Base-by-base conservation (phyloP, 2,329 filamentous ascomycete genomes). In the Phialocephala subalpina region DNA sequence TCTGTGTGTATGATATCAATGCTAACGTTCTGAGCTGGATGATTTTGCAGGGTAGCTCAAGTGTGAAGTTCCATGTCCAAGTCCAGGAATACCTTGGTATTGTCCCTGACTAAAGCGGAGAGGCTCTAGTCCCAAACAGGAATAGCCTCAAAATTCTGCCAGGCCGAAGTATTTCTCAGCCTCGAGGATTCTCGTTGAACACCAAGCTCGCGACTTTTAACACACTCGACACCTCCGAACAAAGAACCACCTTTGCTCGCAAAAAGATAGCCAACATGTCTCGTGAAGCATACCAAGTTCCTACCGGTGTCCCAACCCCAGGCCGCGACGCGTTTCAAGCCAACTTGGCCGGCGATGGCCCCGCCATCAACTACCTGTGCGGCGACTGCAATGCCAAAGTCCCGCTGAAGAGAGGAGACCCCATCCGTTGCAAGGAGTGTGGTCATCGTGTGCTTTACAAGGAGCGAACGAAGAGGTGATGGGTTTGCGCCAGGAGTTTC, bases 381-480 rank as follows among this genome's bases (percentile, higher is more conserved):
- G 93, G 92, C 77, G 93, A 97, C 81, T 97, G 93, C 83, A 92
- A 92, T 66, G 84, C 87, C 69, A 90, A 92, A 73, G 92, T 95
- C 53, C 84, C 87, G 20, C 83, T 97, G 73, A 91, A 91, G 80
- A 87, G 90, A 72, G 90, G 89, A 69, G 93, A 96, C 75, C 89
- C 91, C 38, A 95, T 97, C 72, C 86, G 93, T 33, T 97, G 94
- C 85, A 92, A 92, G 79, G 92, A 94, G 81, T 99, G 96, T 79
- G 96, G 96, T 8, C 96, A 97, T 76, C 90, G 96, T 71, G 94
- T 99, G 68, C 82, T 99, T 72, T 98, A 98, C 82, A 99, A 99
- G 87, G 93, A 97, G 87, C 84, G 96, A 77, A 99, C 96, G 53
- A 97, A 97, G 86, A 89, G 96, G 96, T 97, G 79, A 80, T 62